A percentile compares a stretch with the other conserved stretches of the same genome.
Evolutionary conservation across 208 protist species (phyloP).

Genomic region (Crithidia thermophila): DNA sequence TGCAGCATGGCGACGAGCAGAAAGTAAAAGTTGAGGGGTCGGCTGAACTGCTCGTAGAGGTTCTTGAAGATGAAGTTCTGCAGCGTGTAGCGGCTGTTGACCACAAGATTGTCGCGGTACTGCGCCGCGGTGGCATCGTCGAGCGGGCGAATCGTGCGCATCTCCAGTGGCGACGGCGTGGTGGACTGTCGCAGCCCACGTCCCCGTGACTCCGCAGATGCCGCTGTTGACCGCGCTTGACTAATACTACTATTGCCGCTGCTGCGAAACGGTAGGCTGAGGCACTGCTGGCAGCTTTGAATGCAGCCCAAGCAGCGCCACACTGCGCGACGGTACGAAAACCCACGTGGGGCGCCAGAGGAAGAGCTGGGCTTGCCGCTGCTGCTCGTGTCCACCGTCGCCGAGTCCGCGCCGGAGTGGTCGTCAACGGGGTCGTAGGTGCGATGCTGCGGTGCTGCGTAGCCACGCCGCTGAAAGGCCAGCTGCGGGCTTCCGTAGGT

Average conservation of each 20-base stretch:
- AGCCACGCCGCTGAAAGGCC: conserved; percentile 11
- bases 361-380: not conserved
- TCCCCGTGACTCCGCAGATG: not conserved
- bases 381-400: not conserved
- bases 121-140: conserved; percentile 33
- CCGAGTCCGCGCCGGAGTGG: conserved; percentile 7
- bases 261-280: not conserved
- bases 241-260: too few relatives aligned
- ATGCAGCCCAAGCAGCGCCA: conserved; percentile 15
- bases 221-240: not conserved
- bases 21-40: conserved; percentile 97
- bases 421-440: not conserved
- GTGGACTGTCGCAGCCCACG: not conserved
- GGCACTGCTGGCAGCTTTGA: conserved; percentile 15
- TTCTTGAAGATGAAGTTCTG: conserved; percentile 96
- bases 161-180: not conserved
- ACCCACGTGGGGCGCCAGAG: not conserved
- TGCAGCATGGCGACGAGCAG: conserved; percentile 93
- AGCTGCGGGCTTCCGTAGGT: not conserved
- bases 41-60: conserved; percentile 96
- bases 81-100: conserved; percentile 94
- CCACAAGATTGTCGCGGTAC: conserved; percentile 86
- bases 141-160: conserved; percentile 59
- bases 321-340: conserved; percentile 8
- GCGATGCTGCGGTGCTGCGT: not conserved